Evolutionary conservation across 441 rosid genomes (phyloP).

Genomic region (Croton laevigatus): DNA sequence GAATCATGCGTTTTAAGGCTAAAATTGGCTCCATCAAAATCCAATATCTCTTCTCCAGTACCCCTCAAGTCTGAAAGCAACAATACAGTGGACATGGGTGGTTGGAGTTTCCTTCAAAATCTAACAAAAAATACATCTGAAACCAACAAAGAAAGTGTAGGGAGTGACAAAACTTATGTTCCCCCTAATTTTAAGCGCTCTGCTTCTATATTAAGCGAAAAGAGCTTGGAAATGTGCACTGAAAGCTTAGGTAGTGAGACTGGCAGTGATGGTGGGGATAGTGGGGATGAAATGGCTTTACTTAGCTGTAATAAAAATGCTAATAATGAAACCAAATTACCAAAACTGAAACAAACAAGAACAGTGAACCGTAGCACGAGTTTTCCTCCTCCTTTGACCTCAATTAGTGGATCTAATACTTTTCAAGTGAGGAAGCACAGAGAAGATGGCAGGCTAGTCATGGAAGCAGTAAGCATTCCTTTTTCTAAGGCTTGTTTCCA

Average conservation of each 20-base stretch:
- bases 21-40: slow-evolving; percentile 34
- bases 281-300: slow-evolving; percentile 35
- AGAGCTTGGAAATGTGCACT: slow-evolving; percentile 77
- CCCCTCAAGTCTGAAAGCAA: slow-evolving; percentile 9
- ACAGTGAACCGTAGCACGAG: slow-evolving; percentile 27
- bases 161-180: slow-evolving; percentile 35
- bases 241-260: slow-evolving; percentile 82
- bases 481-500: slow-evolving; percentile 36
- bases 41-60: slow-evolving; percentile 13
- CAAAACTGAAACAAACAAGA: slow-evolving; percentile 13
- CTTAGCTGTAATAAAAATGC: slow-evolving; percentile 30
- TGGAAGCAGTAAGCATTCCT: slow-evolving; percentile 47
- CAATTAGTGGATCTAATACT: slow-evolving; percentile 47
- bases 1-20: slow-evolving; percentile 41
- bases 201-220: slow-evolving; percentile 45
- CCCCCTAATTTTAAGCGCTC: slow-evolving; percentile 42
- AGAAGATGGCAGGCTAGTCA: slow-evolving; percentile 61
- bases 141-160: not conserved
- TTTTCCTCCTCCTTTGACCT: slow-evolving; percentile 80
- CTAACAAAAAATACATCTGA: slow-evolving; percentile 25
- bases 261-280: slow-evolving; percentile 46
- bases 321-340: slow-evolving; percentile 14
- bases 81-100: slow-evolving; percentile 28
- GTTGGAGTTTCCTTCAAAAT: slow-evolving; percentile 60
- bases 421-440: slow-evolving; percentile 58